phyloP scores from a whole-genome alignment of 345 rosid species.

The Citrus inodora region DNA sequence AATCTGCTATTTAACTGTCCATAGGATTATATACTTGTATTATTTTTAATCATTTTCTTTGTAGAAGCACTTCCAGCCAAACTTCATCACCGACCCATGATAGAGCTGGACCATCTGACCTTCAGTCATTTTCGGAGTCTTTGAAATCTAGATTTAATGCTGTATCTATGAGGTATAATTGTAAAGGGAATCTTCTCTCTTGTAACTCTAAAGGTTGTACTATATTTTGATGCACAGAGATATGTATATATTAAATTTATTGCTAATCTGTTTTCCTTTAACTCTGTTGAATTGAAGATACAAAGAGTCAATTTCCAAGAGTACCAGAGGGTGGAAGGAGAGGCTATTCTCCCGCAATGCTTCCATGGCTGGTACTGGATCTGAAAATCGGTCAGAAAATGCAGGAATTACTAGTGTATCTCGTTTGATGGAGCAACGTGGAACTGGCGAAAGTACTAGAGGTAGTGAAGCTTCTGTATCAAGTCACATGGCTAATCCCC shows the following conservation, averaged over 20 bases:
- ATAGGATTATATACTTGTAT: neutral
- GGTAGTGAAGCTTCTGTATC: conserved; percentile 29
- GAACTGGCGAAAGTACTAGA: conserved; percentile 34
- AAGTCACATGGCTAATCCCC: conserved; percentile 17
- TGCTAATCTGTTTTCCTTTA: conserved; percentile 6
- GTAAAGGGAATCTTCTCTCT: neutral
- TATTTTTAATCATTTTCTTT: conserved; percentile 8
- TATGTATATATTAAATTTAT: neutral
- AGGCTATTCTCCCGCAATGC: conserved; percentile 54
- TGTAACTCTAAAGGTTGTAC: neutral
- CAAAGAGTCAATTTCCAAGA: conserved; percentile 59
- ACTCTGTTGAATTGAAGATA: conserved; percentile 33
- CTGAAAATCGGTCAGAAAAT: conserved; percentile 52
- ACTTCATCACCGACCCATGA: conserved; percentile 39
- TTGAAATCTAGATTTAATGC: conserved; percentile 60
- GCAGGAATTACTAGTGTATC: conserved; percentile 51
- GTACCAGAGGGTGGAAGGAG: conserved; percentile 76
- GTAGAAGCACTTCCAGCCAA: conserved; percentile 29
- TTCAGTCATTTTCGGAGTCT: conserved; percentile 63
- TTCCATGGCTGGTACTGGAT: conserved; percentile 39
- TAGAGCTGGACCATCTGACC: conserved; percentile 59
- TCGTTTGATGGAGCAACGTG: conserved; percentile 42
- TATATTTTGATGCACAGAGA: neutral
- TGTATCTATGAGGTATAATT: conserved; percentile 48
- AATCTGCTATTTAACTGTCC: neutral